Base-by-base conservation (phyloP, 2,329 filamentous ascomycete species). In the Alternaria arborescens region DNA sequence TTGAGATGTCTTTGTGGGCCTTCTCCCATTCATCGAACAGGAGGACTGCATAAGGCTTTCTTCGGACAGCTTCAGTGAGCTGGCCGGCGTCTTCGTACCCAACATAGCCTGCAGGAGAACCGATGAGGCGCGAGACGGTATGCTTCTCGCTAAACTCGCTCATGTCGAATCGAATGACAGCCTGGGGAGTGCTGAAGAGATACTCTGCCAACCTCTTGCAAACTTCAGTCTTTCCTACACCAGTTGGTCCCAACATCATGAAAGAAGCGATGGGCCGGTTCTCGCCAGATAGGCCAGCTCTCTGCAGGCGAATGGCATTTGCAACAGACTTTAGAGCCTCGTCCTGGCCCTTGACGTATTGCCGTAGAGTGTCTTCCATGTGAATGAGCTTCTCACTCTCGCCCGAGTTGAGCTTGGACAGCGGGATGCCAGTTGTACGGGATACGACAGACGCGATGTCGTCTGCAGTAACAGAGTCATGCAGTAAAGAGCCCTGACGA, bases 1-100 rank as follows among this genome's bases (percentile, higher is more conserved):
- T 91, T 0, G 93, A 96, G 67, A 98, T 97, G 71, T 99, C 95
- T 55, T 92, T 90, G 76, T 98, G 95, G 0, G 94, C 95, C 77
- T 99, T 98, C 76, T 99, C 95, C 70, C 97, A 98, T 77, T 98
- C 95, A 77, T 99, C 95, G 70, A 99, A 97, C 2, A 99, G 85
- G 0, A 99, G 85, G 0, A 99, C 93, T 0, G 94, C 94, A 70
- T 98, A 98, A 0, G 95, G 95, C 78, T 98, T 98, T 61, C 95
- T 87, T 58, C 95, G 88, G 3, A 99, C 93, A 5, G 94, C 94
- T 80, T 99, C 95, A 1, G 95, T 98, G 11, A 99, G 85, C 79
- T 98, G 95, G 0, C 95, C 95, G 4, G 94, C 94, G 74, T 98
- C 95, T 47, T 99, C 95, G 74, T 98, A 98, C 10, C 95, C 95